These are phyloP conservation scores for Aristolochia californica DNA, from an alignment of 164 flowering plant genomes.

Conservation along the genomic window DNA sequence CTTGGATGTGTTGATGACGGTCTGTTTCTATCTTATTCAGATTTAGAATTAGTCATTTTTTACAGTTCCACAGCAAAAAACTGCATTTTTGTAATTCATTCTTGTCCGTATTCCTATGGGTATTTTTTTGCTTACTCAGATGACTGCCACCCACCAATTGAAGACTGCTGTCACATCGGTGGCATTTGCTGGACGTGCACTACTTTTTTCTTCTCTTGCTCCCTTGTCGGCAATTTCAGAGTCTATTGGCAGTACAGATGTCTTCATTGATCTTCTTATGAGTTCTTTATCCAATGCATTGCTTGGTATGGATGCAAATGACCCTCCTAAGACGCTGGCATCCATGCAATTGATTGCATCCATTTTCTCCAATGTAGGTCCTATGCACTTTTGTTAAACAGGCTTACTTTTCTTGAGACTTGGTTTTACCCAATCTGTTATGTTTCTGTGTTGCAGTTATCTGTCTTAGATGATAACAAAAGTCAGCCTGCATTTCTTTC, in stretches of 20 bases:
- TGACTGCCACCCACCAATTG: conserved; percentile 97
- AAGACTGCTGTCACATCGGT: conserved; percentile 88
- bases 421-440: conserved; percentile 8
- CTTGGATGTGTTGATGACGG: not conserved
- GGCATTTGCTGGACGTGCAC: conserved; percentile 82
- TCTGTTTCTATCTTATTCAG: too few relatives aligned
- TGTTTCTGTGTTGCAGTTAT: conserved; percentile 44
- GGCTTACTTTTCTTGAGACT: not conserved
- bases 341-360: conserved; percentile 95
- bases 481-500: conserved; percentile 38
- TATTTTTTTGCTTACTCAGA: conserved; percentile 20
- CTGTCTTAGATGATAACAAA: conserved; percentile 49
- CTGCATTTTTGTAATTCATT: too few relatives aligned
- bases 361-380: conserved; percentile 82
- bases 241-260: conserved; percentile 26
- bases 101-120: not conserved
- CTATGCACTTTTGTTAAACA: not conserved
- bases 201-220: conserved; percentile 53
- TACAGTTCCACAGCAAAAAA: too few relatives aligned
- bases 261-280: conserved; percentile 46
- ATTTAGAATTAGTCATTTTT: not conserved
- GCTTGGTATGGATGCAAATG: conserved; percentile 99
- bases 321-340: conserved; percentile 96
- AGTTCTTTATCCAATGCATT: conserved; percentile 78
- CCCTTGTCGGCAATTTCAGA: conserved; percentile 26